These are phyloP conservation scores for Fraxinus albicans DNA, from an alignment of 305 asterid genomes.

Conservation along the genomic window DNA sequence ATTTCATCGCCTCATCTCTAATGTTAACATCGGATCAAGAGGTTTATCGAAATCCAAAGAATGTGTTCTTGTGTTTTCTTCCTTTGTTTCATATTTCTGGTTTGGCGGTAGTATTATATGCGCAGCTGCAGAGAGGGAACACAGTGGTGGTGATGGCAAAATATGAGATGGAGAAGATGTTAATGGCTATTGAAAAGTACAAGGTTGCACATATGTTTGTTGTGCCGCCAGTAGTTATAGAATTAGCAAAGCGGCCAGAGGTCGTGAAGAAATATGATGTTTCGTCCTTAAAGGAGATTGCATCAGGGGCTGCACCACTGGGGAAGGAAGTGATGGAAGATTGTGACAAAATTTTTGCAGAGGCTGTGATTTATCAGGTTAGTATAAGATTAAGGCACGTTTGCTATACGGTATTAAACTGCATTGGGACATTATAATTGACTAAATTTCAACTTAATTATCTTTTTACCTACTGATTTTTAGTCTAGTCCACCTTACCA, in stretches of 20 bases:
- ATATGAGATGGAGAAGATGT: slow-evolving; percentile 31
- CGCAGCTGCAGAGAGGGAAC: slow-evolving; percentile 46
- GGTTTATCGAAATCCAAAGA: not conserved
- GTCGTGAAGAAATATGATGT: slow-evolving; percentile 28
- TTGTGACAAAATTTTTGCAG: slow-evolving; percentile 33
- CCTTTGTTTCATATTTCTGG: slow-evolving; percentile 43
- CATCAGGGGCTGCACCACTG: slow-evolving; percentile 40
- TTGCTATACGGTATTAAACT: no score
- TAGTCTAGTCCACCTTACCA: not conserved
- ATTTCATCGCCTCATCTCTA: slow-evolving; percentile 33
- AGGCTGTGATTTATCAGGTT: slow-evolving; percentile 30
- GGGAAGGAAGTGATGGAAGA: slow-evolving; percentile 36
- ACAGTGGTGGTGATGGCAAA: slow-evolving; percentile 36
- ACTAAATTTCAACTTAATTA: no score
- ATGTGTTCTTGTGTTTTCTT: slow-evolving; percentile 32
- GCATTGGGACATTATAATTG: no score
- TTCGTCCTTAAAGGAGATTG: slow-evolving; percentile 34
- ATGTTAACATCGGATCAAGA: slow-evolving; percentile 36
- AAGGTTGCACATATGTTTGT: slow-evolving; percentile 30
- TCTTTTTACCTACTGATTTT: no score
- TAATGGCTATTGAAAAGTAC: slow-evolving; percentile 31
- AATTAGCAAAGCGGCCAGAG: slow-evolving; percentile 25
- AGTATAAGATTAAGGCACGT: not conserved
- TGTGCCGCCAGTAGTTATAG: slow-evolving; percentile 35
- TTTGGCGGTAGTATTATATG: slow-evolving; percentile 20